Base-by-base conservation (phyloP, 441 rosid species). In the Codiaeum variegatum region DNA sequence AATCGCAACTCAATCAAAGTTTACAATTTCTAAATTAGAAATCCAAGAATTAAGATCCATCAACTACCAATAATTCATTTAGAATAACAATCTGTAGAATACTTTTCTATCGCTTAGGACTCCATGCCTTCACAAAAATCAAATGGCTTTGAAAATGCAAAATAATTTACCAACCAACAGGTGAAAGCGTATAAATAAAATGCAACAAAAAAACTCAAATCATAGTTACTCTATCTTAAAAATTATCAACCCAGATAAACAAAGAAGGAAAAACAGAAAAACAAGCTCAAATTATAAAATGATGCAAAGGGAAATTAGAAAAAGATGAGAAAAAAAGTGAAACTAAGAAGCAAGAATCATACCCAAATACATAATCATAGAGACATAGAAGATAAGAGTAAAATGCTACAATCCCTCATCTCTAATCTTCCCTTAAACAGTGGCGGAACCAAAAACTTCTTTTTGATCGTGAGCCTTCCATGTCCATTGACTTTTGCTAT, bases 191-290 rank as follows among this genome's bases (percentile, higher is more conserved):
- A 13, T 9, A 6, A 5, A 69, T 34, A 1, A 34, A 31, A 11
- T 59, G 51, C 31, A 23, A 0, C 51, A n/a, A n/a, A n/a, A n/a
- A n/a, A n/a, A n/a, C 67, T 71, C 65, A 44, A 26, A 16, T 34
- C 23, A 59, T 6, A 21, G n/a, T n/a, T 84, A 80, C 77, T 63
- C 80, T 59, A 77, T 80, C 80, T 60, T 72, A 54, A 24, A 24
- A 80, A 82, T 74, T 78, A 76, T 75, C 77, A 84, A 42, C 74
- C 75, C 79, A 64, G 71, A 78, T 78, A 49, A 77, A 77, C 75
- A 38, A 73, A 61, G 2, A 47, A 62, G 42, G n/a, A 28, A 6
- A 72, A 62, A n/a, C n/a, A n/a, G n/a, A 61, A 47, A 32, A 32
- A 47, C 54, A 10, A 71, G 34, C 10, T 40, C 44, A 51, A 62